These are phyloP conservation scores for Candida anutae DNA, from an alignment of 1,139 yeast species.

Conservation along the genomic window DNA sequence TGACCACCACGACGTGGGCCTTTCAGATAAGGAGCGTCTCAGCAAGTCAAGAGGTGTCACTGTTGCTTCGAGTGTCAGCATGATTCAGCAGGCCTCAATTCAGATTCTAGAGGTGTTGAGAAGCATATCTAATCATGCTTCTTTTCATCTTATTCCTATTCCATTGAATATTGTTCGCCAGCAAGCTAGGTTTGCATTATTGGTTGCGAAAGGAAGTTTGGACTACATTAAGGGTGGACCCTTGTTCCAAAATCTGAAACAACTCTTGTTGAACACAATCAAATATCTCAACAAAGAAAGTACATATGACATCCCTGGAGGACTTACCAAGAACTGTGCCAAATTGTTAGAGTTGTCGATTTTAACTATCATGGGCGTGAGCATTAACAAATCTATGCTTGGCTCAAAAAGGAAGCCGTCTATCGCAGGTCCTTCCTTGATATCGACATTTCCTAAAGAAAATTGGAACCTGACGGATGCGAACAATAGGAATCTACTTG, in stretches of 20 bases:
- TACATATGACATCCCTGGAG: constrained; percentile 49
- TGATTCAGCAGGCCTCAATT: constrained; percentile 70
- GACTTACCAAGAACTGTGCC: constrained; percentile 49
- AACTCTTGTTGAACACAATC: constrained; percentile 42
- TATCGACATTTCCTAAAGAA: too few species aligned
- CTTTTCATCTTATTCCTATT: constrained; percentile 44
- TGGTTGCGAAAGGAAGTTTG: constrained; percentile 72
- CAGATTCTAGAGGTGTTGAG: constrained; percentile 56
- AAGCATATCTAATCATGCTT: constrained; percentile 33
- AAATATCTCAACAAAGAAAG: constrained; percentile 45
- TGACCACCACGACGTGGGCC: constrained; percentile 37
- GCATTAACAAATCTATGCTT: constrained; percentile 11
- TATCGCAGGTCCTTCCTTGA: too few species aligned
- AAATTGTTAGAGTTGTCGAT: constrained; percentile 51
- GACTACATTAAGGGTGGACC: constrained; percentile 85
- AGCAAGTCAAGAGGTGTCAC: constrained; percentile 17
- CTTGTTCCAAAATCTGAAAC: constrained; percentile 60
- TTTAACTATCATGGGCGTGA: constrained; percentile 41
- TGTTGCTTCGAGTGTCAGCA: constrained; percentile 45
- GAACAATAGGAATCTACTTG: too few species aligned
- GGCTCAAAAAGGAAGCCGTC: constrained; percentile 14
- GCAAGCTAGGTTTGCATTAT: constrained; percentile 56
- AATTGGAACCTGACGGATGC: too few species aligned
- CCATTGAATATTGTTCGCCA: constrained; percentile 69
- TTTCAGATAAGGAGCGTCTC: constrained; percentile 33